Conservation (phyloP, 169 alveolate species). For the Eimeria falciformis region DNA sequence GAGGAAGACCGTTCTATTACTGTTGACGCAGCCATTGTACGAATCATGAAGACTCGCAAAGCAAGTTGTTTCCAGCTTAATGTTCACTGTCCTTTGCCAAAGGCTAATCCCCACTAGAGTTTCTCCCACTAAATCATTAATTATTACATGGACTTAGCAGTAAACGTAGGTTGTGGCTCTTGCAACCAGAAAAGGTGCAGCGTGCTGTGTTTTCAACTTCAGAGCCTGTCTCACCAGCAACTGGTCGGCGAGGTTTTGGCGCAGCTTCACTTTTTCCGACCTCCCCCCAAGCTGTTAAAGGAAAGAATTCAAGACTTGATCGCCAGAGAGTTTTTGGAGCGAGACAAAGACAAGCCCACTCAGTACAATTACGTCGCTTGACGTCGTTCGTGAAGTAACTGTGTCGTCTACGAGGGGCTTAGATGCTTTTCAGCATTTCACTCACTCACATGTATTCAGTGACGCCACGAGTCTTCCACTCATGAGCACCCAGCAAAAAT, state of each 20-base stretch:
- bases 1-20: conserved; percentile 93
- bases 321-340: conserved; percentile 90
- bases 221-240: conserved; percentile 83
- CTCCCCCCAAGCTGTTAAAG: conserved; percentile 86
- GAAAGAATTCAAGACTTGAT: conserved; percentile 89
- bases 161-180: background rate
- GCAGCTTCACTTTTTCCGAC: conserved; percentile 84
- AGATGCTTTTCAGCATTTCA: too few species aligned
- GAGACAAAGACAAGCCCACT: conserved; percentile 85
- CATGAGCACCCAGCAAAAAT: too few species aligned
- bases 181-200: background rate
- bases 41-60: conserved; percentile 92
- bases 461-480: too few species aligned
- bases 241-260: conserved; percentile 80
- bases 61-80: background rate
- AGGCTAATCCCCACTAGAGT: background rate
- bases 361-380: conserved; percentile 84
- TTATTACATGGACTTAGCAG: background rate
- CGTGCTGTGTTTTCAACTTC: conserved; percentile 1
- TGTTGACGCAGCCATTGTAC: conserved; percentile 94
- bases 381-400: background rate
- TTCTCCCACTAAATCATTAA: background rate
- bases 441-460: too few species aligned
- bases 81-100: background rate
- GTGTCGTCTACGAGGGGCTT: background rate